Evolutionary conservation across 2,329 filamentous ascomycete genomes (phyloP), one percentile per base, ranked within the genome.

Genomic region (Penicillium hordei): DNA sequence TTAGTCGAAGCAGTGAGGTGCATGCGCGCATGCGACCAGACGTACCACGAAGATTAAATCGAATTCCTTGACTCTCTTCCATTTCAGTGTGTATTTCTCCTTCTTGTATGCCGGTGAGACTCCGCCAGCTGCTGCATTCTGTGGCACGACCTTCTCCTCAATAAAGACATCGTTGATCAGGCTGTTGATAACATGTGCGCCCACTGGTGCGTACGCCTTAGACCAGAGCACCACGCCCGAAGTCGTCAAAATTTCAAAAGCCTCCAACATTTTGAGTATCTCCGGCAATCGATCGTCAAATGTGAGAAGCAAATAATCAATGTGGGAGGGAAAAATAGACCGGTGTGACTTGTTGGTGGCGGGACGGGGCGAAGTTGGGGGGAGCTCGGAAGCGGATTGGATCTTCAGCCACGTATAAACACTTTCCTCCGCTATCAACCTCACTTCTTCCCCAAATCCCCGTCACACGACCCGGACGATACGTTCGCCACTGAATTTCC

Each of bases 191-290:
- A 97, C 82, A 67, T 89, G 87, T 43, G 90, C 85, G 72, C 87
- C 92, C 71, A 96, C 86, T 2, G 89, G 83, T 54, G 88, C 86
- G 74, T 93, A 96, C 27, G 87, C 89, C 73, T 90, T 89, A 60
- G 93, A 97, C 94, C 94, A 99, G 55, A 99, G 85, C 57, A 99
- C 94, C 62, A 99, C 93, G 56, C 94, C 94, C 4, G 93, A 96
- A 38, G 93, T 96, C 60, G 93, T 97, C 60, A 99, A 78, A 65
- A 99, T 94, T 77, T 99, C 93, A 75, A 99, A 99, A 17, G 90
- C 89, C 80, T 99, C 94, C 78, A 99, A 80, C 93, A 97, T 97
- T 57, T 66, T 57, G 42, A 48, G 8, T 39, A 46, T 43, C 25
- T 4, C n/a, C 42, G 44, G 34, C 8, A 42, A 40, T 27, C 17